Conservation (phyloP, 441 rosid genomes). For the Gossypium davidsonii region DNA sequence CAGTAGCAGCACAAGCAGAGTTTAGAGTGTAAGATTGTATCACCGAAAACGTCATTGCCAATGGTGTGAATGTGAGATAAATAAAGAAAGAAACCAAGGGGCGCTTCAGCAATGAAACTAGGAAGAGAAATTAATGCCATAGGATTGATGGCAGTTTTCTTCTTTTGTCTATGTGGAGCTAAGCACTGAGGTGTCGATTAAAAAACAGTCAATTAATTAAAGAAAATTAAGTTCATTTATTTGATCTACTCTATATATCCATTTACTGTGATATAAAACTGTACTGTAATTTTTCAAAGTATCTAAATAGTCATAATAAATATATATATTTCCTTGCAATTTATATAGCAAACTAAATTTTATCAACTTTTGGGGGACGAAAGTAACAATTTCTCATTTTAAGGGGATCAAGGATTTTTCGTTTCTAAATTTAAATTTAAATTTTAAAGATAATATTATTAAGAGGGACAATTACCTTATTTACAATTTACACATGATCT, state of each 20-base stretch:
- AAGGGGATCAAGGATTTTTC: too few relatives aligned
- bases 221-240: neutral
- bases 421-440: too few relatives aligned
- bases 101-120: neutral
- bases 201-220: neutral
- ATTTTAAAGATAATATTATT: too few relatives aligned
- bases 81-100: neutral
- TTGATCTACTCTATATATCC: neutral
- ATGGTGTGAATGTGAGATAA: neutral
- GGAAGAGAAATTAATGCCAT: neutral
- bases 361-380: too few relatives aligned
- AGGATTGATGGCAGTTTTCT: neutral
- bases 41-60: neutral
- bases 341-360: too few relatives aligned
- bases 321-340: too few relatives aligned
- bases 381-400: too few relatives aligned
- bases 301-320: too few relatives aligned
- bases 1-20: neutral
- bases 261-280: too few relatives aligned
- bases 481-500: too few relatives aligned
- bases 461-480: too few relatives aligned
- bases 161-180: constrained; percentile 3
- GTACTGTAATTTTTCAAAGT: too few relatives aligned
- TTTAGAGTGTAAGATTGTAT: neutral
- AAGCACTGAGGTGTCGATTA: neutral